Base-by-base conservation (phyloP, 257 asterid species). In the Rehmannia glutinosa region DNA sequence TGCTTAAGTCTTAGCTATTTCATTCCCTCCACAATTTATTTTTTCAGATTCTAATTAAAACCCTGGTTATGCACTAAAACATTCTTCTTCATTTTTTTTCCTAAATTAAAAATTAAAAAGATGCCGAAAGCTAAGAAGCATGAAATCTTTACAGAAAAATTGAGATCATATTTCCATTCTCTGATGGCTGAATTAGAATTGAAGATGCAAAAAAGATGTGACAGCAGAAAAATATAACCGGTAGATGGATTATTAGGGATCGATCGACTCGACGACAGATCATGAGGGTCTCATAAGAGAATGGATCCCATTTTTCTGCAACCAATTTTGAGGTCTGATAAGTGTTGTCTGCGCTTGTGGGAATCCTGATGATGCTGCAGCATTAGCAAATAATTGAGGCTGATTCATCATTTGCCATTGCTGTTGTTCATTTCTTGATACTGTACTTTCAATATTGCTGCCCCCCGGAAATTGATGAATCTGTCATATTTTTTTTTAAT, bases 321-420 rank as follows among this genome's bases (percentile, higher is more conserved):
- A 63, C 97, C 94, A 76, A 46, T 76, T 77, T 63, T 87, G 89
- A 8, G 75, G 73, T 38, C 64, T 63, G 10, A 59, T 35, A 9
- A 28, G 5, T 28, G 33, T 7, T 23, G 66, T 35, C 30, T 63
- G 75, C 77, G 77, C 82, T 82, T 73, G 84, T 62, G 81, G 86
- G 96, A 91, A 91, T 90, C 97, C 94, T 90, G 97, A 90, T 90
- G 97, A 90, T 90, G 96, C 97, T 87, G 96, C 97, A 83, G 91
- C 95, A 82, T 71, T 78, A 41, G 87, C 93, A 79, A 79, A 82
- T 62, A 79, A 54, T 54, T 74, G 84, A 41, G 35, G 82, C 63
- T 35, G 64, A 54, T 55, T 69, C 58, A 78, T 33, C 68, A 4
- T 33, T 24, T 78, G 82, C 86, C 82, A 72, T 39, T 82, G 78